Base-by-base conservation (phyloP, 2,329 filamentous ascomycete species). In the Fusarium pseudonygamai region DNA sequence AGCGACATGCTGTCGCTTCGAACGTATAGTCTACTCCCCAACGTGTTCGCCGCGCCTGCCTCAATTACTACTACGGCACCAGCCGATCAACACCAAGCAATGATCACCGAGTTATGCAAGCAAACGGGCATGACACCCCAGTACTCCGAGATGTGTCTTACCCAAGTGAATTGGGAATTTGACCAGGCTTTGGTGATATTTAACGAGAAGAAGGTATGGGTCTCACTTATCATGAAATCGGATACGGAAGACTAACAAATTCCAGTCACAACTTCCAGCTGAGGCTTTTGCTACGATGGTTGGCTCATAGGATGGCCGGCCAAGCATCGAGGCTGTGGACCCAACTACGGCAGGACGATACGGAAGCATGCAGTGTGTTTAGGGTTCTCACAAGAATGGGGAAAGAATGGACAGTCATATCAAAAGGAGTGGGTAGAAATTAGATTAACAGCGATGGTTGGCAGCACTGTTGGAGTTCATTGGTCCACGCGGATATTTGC, bases 91-190 rank as follows among this genome's bases (percentile, higher is more conserved):
- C 89, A 93, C 74, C 89, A 93, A 75, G 89, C 92, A 72, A 90
- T 95, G 83, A 86, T 97, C 79, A 85, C 90, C 26, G 91, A 96
- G 79, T 87, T 98, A 59, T 92, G 90, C 73, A 90, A 90, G 73
- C 90, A 90, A 77, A 97, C 95, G 3, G 90, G 91, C 64, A 94
- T 99, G 91, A 96, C 90, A 14, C 83, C 91, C 15, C 86, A 93
- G 66, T 97, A 93, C 80, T 93, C 95, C 3, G 89, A 92, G 75
- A 89, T 97, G 86, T 98, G 96, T 77, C 86, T 98, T 22, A 87
- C 90, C 6, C 91, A 95, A 67, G 93, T 92, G 64, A 89, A 87
- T 42, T 98, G 95, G 94, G 89, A 97, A 79, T 90, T 95, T 55
- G 89, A 93, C 42, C 88, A 89, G 73, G 96, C 95, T 5, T 83